Conservation (phyloP, 2,329 filamentous ascomycete genomes). For the Fusarium sp. region DNA sequence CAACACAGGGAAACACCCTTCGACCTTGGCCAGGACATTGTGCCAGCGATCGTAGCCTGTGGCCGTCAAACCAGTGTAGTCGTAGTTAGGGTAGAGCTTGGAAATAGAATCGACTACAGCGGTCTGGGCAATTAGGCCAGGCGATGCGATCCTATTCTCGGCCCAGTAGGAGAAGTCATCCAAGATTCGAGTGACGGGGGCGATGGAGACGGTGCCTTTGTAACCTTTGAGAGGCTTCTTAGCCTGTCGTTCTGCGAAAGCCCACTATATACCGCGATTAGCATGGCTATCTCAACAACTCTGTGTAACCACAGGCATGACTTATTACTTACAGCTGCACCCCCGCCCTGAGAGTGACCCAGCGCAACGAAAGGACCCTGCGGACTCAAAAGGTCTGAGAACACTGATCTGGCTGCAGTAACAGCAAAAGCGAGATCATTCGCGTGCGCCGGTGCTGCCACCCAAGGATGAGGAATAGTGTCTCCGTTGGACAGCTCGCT, state of each 20-base stretch:
- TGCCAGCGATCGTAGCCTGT: constrained; percentile 32
- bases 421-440: constrained; percentile 36
- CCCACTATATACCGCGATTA: constrained; percentile 5
- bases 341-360: constrained; percentile 6
- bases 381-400: constrained; percentile 1
- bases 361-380: constrained; percentile 1
- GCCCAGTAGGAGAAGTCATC: constrained; percentile 21
- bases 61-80: constrained; percentile 23
- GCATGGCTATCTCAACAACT: not conserved
- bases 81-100: constrained; percentile 29
- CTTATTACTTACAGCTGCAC: constrained; percentile 4
- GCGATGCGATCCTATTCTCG: constrained; percentile 11
- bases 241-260: constrained; percentile 32
- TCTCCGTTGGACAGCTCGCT: constrained; percentile 24
- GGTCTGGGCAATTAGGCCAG: constrained; percentile 9
- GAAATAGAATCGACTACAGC: constrained; percentile 27
- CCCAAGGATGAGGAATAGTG: constrained; percentile 26
- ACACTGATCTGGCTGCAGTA: constrained; percentile 23
- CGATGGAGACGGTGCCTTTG: constrained; percentile 29
- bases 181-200: constrained; percentile 28
- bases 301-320: not conserved
- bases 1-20: constrained; percentile 29
- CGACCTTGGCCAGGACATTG: constrained; percentile 23
- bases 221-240: constrained; percentile 29
- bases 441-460: constrained; percentile 29